A percentile compares a stretch with the other conserved stretches of the same genome.
Evolutionary conservation across 768 basidiomycete genomes (phyloP).

Genomic region (Galerina marginata): DNA sequence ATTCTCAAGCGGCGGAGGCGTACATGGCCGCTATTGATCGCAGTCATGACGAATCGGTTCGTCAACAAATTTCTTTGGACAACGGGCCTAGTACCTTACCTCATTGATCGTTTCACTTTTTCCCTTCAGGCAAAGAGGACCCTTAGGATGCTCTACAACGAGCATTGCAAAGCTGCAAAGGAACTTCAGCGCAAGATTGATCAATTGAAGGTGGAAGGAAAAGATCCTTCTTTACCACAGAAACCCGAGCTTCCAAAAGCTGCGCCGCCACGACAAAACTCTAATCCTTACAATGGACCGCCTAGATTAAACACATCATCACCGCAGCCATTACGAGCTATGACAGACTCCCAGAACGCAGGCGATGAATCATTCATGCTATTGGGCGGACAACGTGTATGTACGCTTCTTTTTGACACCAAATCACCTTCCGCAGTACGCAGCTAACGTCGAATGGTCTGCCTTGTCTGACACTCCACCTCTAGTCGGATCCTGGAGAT

Average conservation of each 20-base stretch:
- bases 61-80: conserved; percentile 19
- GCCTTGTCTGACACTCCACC: neutral
- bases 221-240: conserved; percentile 78
- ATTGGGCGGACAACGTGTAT: conserved; percentile 73
- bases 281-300: conserved; percentile 34
- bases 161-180: conserved; percentile 72
- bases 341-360: conserved; percentile 62
- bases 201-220: conserved; percentile 75
- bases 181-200: conserved; percentile 76
- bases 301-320: conserved; percentile 52
- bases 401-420: conserved; percentile 28
- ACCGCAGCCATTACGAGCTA: conserved; percentile 45
- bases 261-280: conserved; percentile 33
- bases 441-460: neutral
- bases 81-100: neutral
- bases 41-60: conserved; percentile 74
- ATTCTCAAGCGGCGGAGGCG: conserved; percentile 76
- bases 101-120: conserved; percentile 4
- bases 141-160: conserved; percentile 73
- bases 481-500: conserved; percentile 80
- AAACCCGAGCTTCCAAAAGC: conserved; percentile 44
- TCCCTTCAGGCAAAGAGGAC: conserved; percentile 73
- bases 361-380: conserved; percentile 93
- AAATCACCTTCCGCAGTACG: neutral
- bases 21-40: conserved; percentile 76